Percentiles rank a stretch among this genome's conserved stretches.
phyloP scores from a whole-genome alignment of 495 filamentous ascomycete genomes.

The Pyrenopolyporus hunteri region DNA sequence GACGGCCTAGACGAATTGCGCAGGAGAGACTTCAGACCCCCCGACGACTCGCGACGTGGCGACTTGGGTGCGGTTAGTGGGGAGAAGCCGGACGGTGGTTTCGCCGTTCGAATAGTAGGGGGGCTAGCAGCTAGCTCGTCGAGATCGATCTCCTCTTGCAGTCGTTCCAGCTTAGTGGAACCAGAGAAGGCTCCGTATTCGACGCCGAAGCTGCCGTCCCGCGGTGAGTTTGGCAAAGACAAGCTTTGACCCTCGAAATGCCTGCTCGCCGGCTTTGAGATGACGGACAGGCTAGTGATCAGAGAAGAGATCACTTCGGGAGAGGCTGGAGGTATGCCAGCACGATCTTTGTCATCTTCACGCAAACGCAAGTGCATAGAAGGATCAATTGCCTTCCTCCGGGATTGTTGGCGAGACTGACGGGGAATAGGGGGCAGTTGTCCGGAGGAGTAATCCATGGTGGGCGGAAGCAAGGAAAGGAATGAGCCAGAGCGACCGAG shows the following conservation, averaged over 20 bases:
- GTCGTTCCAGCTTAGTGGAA: slow-evolving; percentile 46
- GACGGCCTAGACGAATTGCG: slow-evolving; percentile 50
- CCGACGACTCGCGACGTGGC: slow-evolving; percentile 52
- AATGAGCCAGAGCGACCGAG: slow-evolving; percentile 23
- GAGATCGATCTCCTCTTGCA: slow-evolving; percentile 63
- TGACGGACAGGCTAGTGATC: slow-evolving; percentile 88
- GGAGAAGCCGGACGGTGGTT: slow-evolving; percentile 75
- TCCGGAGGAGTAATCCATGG: slow-evolving; percentile 33
- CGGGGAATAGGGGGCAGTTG: slow-evolving; percentile 42
- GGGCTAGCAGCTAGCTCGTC: slow-evolving; percentile 72
- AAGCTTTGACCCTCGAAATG: slow-evolving; percentile 70
- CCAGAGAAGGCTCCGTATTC: slow-evolving; percentile 68
- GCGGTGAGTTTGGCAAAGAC: slow-evolving; percentile 56
- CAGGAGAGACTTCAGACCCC: slow-evolving; percentile 53
- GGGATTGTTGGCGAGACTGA: slow-evolving; percentile 44
- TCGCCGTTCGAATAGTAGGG: slow-evolving; percentile 85
- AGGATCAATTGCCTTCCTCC: slow-evolving; percentile 47
- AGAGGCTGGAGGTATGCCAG: slow-evolving; percentile 69
- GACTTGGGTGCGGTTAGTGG: slow-evolving; percentile 68
- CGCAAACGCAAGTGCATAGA: slow-evolving; percentile 43
- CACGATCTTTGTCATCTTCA: slow-evolving; percentile 42
- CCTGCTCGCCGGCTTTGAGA: slow-evolving; percentile 74
- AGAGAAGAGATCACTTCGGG: slow-evolving; percentile 93
- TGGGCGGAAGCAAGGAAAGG: slow-evolving; percentile 25
- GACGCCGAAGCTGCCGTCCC: slow-evolving; percentile 68